These are phyloP conservation scores for Aspergillus indologenus DNA, from an alignment of 495 filamentous ascomycete species.

Conservation along the genomic window DNA sequence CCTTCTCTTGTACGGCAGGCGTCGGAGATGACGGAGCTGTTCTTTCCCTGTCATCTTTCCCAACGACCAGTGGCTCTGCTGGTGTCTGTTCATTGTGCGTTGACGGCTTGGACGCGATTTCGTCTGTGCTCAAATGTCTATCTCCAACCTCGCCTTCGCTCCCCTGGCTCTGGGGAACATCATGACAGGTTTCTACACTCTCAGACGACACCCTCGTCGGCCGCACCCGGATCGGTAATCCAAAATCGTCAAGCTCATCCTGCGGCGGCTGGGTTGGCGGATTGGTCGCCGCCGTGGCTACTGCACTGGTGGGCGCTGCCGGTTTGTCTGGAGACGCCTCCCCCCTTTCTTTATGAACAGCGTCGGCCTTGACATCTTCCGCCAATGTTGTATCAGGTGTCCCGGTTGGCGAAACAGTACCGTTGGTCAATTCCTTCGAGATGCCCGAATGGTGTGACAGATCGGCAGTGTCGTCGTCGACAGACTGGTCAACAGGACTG, in stretches of 20 bases:
- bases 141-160: constrained; percentile 3
- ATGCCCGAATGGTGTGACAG: constrained; percentile 10
- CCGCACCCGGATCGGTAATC: constrained; percentile 40
- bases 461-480: constrained; percentile 22
- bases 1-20: constrained; percentile 3
- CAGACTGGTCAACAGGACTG: constrained; percentile 20
- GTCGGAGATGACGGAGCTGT: background rate
- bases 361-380: constrained; percentile 16
- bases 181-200: constrained; percentile 21
- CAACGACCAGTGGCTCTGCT: background rate
- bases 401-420: background rate
- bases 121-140: constrained; percentile 2
- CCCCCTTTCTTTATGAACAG: background rate
- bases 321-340: constrained; percentile 8
- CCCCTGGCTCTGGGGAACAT: constrained; percentile 18
- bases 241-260: constrained; percentile 44
- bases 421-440: constrained; percentile 8
- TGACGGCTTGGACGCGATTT: constrained; percentile 3
- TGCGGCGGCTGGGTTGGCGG: background rate
- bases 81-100: constrained; percentile 1
- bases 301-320: background rate
- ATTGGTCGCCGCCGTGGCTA: background rate
- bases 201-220: constrained; percentile 21
- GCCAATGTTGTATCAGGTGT: constrained; percentile 16
- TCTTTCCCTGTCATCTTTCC: background rate